Percentiles rank a stretch among this genome's conserved stretches.
phyloP scores from a whole-genome alignment of 73 alveolate genomes.

The Symbiodinium natans region DNA sequence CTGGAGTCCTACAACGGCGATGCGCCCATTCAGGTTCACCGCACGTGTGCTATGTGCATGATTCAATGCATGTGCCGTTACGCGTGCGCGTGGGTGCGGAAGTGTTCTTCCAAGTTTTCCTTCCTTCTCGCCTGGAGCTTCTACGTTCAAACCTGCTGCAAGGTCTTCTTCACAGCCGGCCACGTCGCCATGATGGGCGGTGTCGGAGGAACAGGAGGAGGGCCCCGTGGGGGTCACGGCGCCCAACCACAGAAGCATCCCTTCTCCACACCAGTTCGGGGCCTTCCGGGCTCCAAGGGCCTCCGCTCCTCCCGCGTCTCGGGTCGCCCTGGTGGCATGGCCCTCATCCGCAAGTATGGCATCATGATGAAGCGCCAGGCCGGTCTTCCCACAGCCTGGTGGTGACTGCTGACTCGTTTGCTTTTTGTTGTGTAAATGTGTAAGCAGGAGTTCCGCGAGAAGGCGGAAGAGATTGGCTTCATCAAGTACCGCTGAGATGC shows the following conservation, averaged over 20 bases:
- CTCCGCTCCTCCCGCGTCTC: slow-evolving; percentile 63
- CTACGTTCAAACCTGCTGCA: background rate
- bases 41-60: too few relatives aligned
- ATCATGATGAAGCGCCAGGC: slow-evolving; percentile 94
- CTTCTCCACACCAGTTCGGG: slow-evolving; percentile 87
- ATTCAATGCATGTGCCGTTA: too few relatives aligned
- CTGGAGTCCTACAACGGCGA: slow-evolving; percentile 89
- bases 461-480: slow-evolving; percentile 94
- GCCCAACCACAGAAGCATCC: slow-evolving; percentile 92
- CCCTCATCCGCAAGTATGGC: slow-evolving; percentile 92
- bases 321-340: slow-evolving; percentile 92
- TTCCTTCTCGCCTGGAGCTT: background rate
- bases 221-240: slow-evolving; percentile 88
- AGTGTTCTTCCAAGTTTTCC: background rate
- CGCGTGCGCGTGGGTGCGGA: too few relatives aligned
- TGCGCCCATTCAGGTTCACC: slow-evolving; percentile 59
- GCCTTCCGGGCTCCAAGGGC: slow-evolving; percentile 93
- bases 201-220: slow-evolving; percentile 89
- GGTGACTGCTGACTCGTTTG: background rate
- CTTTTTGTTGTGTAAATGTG: background rate
- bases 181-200: slow-evolving; percentile 86
- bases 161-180: slow-evolving; percentile 91
- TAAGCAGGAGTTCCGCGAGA: slow-evolving; percentile 90
- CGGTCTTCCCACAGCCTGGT: background rate
- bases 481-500: slow-evolving; percentile 88